phyloP scores from a whole-genome alignment of 192 early-diverging fungal species.

The Cetraspora pellucida region DNA sequence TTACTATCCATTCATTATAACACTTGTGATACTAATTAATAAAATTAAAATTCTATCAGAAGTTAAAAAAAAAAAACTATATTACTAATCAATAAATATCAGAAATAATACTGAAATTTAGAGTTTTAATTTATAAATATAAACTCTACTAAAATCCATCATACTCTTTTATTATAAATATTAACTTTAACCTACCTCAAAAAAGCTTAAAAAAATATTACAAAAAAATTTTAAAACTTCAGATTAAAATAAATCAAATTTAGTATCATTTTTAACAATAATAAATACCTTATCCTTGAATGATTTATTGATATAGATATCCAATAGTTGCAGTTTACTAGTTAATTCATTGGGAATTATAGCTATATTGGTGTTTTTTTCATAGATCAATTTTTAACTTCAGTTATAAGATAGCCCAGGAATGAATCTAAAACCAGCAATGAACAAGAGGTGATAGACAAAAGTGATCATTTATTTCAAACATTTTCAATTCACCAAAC shows the following conservation, averaged over 20 bases:
- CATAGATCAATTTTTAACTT: conserved; percentile 2
- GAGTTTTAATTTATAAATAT: too few species aligned
- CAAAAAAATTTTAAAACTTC: not conserved
- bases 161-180: too few species aligned
- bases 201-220: not conserved
- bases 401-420: too few species aligned
- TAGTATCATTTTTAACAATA: not conserved
- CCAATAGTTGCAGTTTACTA: conserved; percentile 21
- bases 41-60: too few species aligned
- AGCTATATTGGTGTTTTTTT: conserved; percentile 16
- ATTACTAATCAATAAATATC: too few species aligned
- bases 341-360: conserved; percentile 22
- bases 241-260: not conserved
- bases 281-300: conserved; percentile 14
- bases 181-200: too few species aligned
- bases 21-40: too few species aligned
- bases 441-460: not conserved
- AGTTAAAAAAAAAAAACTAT: too few species aligned
- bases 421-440: too few species aligned
- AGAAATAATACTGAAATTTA: not conserved
- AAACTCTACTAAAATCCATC: too few species aligned
- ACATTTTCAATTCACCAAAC: conserved; percentile 3
- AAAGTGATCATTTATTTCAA: not conserved
- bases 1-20: too few species aligned
- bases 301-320: conserved; percentile 11